These are phyloP conservation scores for Plasmodium chabaudi DNA, from an alignment of 169 alveolate genomes.

Conservation along the genomic window DNA sequence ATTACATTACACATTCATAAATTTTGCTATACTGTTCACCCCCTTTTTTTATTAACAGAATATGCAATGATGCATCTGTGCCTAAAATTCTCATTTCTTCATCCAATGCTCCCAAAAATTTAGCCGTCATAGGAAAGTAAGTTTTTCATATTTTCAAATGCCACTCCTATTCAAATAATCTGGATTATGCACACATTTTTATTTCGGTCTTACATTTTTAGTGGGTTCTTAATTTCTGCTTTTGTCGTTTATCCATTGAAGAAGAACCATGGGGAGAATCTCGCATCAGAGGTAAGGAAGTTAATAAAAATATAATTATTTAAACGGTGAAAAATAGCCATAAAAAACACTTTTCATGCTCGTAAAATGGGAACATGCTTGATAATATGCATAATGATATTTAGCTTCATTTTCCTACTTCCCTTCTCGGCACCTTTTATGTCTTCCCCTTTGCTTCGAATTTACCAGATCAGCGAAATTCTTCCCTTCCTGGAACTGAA, in stretches of 20 bases:
- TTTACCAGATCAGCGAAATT: constrained; percentile 55
- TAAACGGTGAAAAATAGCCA: not conserved
- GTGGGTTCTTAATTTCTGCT: constrained; percentile 74
- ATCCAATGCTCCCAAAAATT: constrained; percentile 33
- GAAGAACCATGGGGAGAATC: constrained; percentile 58
- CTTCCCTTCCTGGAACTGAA: constrained; percentile 75
- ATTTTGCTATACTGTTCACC: not conserved
- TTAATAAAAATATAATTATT: not conserved
- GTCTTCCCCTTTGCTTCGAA: not conserved
- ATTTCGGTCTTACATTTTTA: constrained; percentile 3
- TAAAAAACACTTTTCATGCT: not conserved
- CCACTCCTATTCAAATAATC: not conserved
- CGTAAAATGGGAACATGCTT: not conserved
- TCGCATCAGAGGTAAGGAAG: constrained; percentile 65
- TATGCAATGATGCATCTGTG: constrained; percentile 63
- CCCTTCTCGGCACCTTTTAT: not conserved
- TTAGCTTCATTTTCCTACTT: not conserved
- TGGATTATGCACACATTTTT: not conserved
- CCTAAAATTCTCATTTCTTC: constrained; percentile 72
- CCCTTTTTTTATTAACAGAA: constrained; percentile 2
- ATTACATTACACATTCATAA: not conserved
- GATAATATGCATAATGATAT: too few relatives aligned
- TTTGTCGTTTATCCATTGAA: constrained; percentile 71
- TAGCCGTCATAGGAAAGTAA: constrained; percentile 73
- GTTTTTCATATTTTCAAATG: not conserved